Conservation (phyloP, 305 asterid species). For the Ilex paraguariensis region DNA sequence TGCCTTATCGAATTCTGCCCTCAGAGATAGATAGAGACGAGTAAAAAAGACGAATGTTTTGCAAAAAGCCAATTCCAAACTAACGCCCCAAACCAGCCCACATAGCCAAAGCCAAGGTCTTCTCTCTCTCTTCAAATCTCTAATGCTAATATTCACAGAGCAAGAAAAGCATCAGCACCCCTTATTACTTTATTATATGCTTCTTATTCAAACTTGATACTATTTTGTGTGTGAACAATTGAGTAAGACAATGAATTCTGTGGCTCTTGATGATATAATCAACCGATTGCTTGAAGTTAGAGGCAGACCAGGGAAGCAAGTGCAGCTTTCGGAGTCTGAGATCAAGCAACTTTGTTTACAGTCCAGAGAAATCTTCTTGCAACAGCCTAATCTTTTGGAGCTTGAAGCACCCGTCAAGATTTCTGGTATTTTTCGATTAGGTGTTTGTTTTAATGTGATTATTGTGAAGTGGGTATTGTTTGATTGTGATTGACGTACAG, state of each 20-base stretch:
- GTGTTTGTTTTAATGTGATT: too few relatives aligned
- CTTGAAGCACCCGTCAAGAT: constrained; percentile 91
- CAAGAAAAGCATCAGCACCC: not conserved
- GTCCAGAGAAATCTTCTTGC: constrained; percentile 64
- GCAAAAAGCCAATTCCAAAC: too few relatives aligned
- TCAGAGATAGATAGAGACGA: too few relatives aligned
- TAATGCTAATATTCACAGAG: too few relatives aligned
- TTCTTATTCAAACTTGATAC: not conserved
- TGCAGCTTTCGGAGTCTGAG: constrained; percentile 80
- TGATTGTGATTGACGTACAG: not conserved
- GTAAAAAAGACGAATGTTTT: too few relatives aligned
- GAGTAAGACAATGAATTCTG: constrained; percentile 43
- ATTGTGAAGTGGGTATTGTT: constrained; percentile 9
- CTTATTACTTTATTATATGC: not conserved
- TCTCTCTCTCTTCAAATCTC: too few relatives aligned
- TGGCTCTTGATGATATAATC: constrained; percentile 62
- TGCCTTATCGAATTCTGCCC: too few relatives aligned
- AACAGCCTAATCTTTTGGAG: constrained; percentile 88
- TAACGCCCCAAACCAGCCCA: too few relatives aligned
- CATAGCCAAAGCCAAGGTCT: too few relatives aligned
- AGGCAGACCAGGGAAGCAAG: constrained; percentile 84
- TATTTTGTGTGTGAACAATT: not conserved
- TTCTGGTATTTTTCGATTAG: constrained; percentile 42
- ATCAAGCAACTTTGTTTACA: constrained; percentile 69
- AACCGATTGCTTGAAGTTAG: constrained; percentile 72